Conservation (phyloP, 805 yeast species). For the Pichia deserticola region DNA sequence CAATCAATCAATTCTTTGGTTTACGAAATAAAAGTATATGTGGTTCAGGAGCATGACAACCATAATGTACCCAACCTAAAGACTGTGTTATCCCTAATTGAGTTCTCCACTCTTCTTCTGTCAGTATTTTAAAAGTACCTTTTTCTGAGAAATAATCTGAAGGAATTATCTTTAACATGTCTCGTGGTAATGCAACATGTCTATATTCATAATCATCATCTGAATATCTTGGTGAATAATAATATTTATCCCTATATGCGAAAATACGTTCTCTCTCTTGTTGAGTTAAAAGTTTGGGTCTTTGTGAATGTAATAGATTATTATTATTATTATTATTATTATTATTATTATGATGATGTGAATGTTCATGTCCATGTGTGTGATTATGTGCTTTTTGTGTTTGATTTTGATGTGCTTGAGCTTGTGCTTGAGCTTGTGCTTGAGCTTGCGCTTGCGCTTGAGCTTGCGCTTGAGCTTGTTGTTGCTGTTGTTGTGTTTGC, state of each 20-base stretch:
- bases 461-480: no score
- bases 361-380: not conserved
- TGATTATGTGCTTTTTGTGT: slow-evolving; percentile 1
- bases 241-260: slow-evolving; percentile 90
- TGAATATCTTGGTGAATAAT: slow-evolving; percentile 87
- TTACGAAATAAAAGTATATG: slow-evolving; percentile 86
- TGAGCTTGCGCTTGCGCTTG: slow-evolving; percentile 1
- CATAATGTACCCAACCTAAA: slow-evolving; percentile 96
- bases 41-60: slow-evolving; percentile 98
- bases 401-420: slow-evolving; percentile 1
- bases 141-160: slow-evolving; percentile 91
- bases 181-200: slow-evolving; percentile 95
- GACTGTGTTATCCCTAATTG: slow-evolving; percentile 97
- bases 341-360: not conserved
- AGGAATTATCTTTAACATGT: slow-evolving; percentile 90
- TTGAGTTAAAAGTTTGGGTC: slow-evolving; percentile 65
- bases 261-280: slow-evolving; percentile 78
- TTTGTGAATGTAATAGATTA: not conserved
- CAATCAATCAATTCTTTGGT: slow-evolving; percentile 29
- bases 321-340: not conserved
- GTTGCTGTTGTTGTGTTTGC: no score
- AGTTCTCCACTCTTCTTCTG: slow-evolving; percentile 94
- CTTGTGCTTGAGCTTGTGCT: not conserved
- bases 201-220: slow-evolving; percentile 92
- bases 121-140: slow-evolving; percentile 81